Evolutionary conservation across 1,284 basidiomycete species (phyloP), one percentile per base, ranked within the genome.

Genomic region (Xerocomus minutiporus): DNA sequence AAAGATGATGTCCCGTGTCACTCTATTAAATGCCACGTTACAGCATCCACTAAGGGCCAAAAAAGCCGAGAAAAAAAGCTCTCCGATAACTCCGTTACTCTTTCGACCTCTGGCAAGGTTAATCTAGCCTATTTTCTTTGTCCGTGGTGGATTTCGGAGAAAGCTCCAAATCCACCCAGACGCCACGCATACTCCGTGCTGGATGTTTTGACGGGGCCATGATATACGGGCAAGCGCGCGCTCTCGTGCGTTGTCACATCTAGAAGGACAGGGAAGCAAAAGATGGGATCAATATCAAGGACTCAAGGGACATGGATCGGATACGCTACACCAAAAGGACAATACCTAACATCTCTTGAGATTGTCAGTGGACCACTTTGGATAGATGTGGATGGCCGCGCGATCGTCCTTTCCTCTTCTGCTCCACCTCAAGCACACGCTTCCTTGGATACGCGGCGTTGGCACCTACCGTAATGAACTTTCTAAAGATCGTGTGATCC

Each of bases 341-440:
- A 7, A 32, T 40, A n/a, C 4, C 36, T 52, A 53, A 45, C 12
- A 32, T 32, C 12, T 32, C 31, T 32, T 32, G 31, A 39, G 62
- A 63, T 65, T 63, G 34, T 60, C 61, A 15, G 41, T 46, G 25
- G 48, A 49, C 46, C 25, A 11, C 45, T 61, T 57, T 63, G 61
- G 64, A 67, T 61, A 40, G 63, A 60, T 54, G 59, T 59, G 61
- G 65, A 35, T 58, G 46, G 45, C 50, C 57, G 50, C 52, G 41
- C 50, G 59, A 59, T 63, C 48, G 50, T 45, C 29, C 43, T 26
- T 23, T 48, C 46, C 43, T 28, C 41, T 17, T 36, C n/a, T 13
- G 5, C 34, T 35, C 13, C 12, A 35, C 15, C 13, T 15, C 12
- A 9, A 36, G 15, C 45, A 20, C 40, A 31, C 35, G 41, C 41